Conservation (phyloP, 306 rosid genomes). For the Myrica gale region DNA sequence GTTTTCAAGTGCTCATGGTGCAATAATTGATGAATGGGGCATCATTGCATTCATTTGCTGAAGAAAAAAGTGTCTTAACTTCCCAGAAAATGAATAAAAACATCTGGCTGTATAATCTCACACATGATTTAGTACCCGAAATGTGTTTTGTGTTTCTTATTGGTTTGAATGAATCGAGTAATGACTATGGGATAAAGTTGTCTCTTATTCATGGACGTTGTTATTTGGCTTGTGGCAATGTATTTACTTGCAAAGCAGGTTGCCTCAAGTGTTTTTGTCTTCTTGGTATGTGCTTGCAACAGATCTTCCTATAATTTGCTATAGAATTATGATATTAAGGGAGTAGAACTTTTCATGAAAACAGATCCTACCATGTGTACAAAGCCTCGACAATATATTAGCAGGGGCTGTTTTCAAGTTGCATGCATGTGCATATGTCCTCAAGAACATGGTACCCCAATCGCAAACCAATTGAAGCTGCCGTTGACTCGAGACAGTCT, state of each 20-base stretch:
- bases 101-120: not conserved
- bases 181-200: not conserved
- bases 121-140: not conserved
- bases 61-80: too few species aligned
- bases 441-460: not conserved
- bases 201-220: not conserved
- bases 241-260: too few species aligned
- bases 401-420: too few species aligned
- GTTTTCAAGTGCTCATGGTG: not conserved
- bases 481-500: not conserved
- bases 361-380: too few species aligned
- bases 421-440: not conserved
- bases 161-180: not conserved
- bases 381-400: too few species aligned
- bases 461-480: conserved; percentile 7
- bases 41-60: not conserved
- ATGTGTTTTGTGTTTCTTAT: not conserved
- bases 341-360: too few species aligned
- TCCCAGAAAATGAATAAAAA: too few species aligned
- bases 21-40: not conserved
- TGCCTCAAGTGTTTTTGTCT: too few species aligned
- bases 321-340: too few species aligned
- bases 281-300: too few species aligned
- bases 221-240: not conserved
- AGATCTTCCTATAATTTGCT: too few species aligned